Base-by-base conservation (phyloP, 2,329 filamentous ascomycete species). In the Phyllosticta ampelicida region DNA sequence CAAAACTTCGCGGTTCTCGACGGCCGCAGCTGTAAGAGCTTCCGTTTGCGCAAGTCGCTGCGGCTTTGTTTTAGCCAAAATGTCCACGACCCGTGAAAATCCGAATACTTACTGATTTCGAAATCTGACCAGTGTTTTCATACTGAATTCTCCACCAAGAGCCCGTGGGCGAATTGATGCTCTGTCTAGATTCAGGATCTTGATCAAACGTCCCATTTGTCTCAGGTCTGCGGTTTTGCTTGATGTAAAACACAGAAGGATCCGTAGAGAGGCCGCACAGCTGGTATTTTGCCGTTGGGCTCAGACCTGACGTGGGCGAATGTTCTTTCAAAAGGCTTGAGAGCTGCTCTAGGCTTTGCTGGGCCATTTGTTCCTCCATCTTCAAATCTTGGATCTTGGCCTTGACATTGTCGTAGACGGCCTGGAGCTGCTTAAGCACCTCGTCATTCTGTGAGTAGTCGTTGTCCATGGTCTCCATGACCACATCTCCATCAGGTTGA, bases 11-110 rank as follows among this genome's bases (percentile, higher is more conserved):
- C 70, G 74, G 55, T 76, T 75, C 62, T 84, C 81, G 36, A 76
- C 73, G 21, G 73, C 74, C 56, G 79, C 78, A 62, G 80, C 73
- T 62, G 76, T 70, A 55, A 85, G 74, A 9, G 84, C 82, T 60
- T 82, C 77, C 50, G 75, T 71, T 59, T 81, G 77, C 3, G 73
- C 71, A 20, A 81, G 74, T 53, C 66, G 62, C 67, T 71, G 58
- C 36, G 44, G 23, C 29, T 4, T 1, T 21, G 5, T 3, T 16
- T 58, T n/a, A 58, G 55, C 55, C 21, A 16, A 19, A 3, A 6
- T 48, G 21, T 18, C 11, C 36, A 49, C 18, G 36, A 6, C 21
- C 23, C 23, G 23, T 26, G 23, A 26, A 3, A 26, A 26, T 3
- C n/a, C n/a, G 8, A 26, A 26, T 26, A 53, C 51, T 54, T 44